Conservation (phyloP, 192 early-diverging fungal species). For the Backusella morwellensis region DNA sequence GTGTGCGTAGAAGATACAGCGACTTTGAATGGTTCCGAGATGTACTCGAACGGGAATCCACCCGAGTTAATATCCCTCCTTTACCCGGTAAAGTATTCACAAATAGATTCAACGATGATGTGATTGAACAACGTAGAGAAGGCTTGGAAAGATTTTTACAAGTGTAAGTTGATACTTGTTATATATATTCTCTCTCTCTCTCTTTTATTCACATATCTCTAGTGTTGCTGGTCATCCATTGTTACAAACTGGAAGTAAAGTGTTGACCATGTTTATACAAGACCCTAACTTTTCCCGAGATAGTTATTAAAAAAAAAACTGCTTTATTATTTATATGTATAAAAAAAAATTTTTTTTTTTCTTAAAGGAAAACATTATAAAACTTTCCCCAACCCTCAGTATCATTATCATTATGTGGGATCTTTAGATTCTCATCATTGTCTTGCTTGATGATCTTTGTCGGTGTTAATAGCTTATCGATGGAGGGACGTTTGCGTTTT, state of each 20-base stretch:
- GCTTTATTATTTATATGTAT: neutral
- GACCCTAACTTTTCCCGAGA: constrained; percentile 86
- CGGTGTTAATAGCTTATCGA: neutral
- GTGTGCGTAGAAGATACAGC: constrained; percentile 89
- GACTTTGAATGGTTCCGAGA: constrained; percentile 99
- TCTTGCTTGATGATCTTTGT: neutral
- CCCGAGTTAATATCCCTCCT: constrained; percentile 91
- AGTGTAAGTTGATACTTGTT: constrained; percentile 62
- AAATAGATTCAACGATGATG: constrained; percentile 90
- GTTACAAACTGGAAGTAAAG: constrained; percentile 95
- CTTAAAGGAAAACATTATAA: neutral
- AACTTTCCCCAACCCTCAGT: neutral
- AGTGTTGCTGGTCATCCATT: constrained; percentile 94
- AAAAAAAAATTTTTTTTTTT: neutral
- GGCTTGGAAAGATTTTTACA: constrained; percentile 95
- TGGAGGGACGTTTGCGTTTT: neutral
- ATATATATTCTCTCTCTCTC: neutral
- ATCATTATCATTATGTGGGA: neutral
- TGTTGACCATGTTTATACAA: constrained; percentile 91
- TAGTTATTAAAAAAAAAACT: constrained; percentile 40
- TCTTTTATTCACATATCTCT: neutral
- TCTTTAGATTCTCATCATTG: neutral
- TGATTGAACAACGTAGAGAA: constrained; percentile 86
- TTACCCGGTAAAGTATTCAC: constrained; percentile 97
- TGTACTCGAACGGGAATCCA: constrained; percentile 85